These are phyloP conservation scores for Triangularia setosa DNA, from an alignment of 2,329 filamentous ascomycete genomes.

Conservation along the genomic window DNA sequence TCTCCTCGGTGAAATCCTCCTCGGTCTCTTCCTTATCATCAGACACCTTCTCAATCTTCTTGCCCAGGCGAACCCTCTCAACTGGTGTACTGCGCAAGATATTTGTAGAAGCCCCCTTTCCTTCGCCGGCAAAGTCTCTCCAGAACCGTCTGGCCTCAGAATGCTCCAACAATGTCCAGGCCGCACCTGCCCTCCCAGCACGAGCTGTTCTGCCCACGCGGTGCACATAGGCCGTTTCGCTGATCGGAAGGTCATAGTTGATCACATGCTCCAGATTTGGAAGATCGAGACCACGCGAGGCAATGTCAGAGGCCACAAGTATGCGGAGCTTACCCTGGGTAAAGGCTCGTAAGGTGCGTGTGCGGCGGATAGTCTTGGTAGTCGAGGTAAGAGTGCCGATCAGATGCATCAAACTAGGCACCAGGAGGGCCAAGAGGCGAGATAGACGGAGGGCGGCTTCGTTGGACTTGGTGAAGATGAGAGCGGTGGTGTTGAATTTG, in stretches of 20 bases:
- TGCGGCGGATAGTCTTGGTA: conserved; percentile 66
- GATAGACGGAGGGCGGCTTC: conserved; percentile 84
- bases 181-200: conserved; percentile 69
- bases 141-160: conserved; percentile 90
- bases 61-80: conserved; percentile 36
- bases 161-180: conserved; percentile 83
- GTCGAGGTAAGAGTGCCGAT: conserved; percentile 75
- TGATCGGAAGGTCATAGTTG: conserved; percentile 88
- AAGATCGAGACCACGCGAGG: conserved; percentile 84
- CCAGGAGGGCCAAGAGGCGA: conserved; percentile 67
- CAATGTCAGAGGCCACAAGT: conserved; percentile 88
- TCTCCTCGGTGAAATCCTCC: conserved; percentile 43
- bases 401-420: conserved; percentile 51
- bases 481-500: conserved; percentile 44
- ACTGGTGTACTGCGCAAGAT: conserved; percentile 44
- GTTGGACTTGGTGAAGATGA: conserved; percentile 90
- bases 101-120: conserved; percentile 38
- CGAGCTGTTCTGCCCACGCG: conserved; percentile 87
- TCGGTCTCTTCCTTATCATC: conserved; percentile 40
- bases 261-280: conserved; percentile 76
- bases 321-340: conserved; percentile 60
- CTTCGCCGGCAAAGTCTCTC: conserved; percentile 66
- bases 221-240: conserved; percentile 80
- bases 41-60: conserved; percentile 34
- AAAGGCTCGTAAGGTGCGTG: conserved; percentile 66